Evolutionary conservation across 768 basidiomycete species (phyloP).

Genomic region (Daedaleopsis sinensis): DNA sequence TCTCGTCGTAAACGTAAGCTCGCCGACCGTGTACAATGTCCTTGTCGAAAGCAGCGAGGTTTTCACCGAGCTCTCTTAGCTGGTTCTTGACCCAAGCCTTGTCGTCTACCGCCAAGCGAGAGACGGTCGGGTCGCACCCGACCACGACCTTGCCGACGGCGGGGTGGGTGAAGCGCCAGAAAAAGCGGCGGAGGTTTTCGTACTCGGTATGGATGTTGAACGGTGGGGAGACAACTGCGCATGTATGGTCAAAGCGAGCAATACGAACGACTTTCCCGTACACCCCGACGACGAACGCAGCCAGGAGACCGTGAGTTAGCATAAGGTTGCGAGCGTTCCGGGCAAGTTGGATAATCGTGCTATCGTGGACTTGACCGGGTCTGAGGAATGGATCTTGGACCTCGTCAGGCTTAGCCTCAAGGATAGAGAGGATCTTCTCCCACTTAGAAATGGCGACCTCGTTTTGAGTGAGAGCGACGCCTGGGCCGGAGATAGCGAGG

Average conservation of each 20-base stretch:
- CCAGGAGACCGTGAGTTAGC: slow-evolving; percentile 9
- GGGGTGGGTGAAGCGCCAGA: slow-evolving; percentile 20
- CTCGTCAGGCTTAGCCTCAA: slow-evolving; percentile 8
- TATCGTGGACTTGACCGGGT: neutral
- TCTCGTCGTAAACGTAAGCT: slow-evolving; percentile 3
- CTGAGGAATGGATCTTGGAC: neutral
- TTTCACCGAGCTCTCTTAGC: neutral
- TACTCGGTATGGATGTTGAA: neutral
- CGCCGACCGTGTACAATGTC: slow-evolving; percentile 2
- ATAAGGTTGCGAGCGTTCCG: slow-evolving; percentile 15
- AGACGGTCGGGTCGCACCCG: slow-evolving; percentile 13
- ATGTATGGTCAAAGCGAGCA: slow-evolving; percentile 19
- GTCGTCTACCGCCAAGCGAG: neutral
- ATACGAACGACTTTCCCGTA: slow-evolving; percentile 12
- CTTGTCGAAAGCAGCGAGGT: neutral
- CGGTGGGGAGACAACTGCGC: slow-evolving; percentile 3
- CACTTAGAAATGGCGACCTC: neutral
- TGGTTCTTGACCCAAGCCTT: slow-evolving; percentile 1
- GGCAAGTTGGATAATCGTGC: slow-evolving; percentile 10
- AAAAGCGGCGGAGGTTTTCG: slow-evolving; percentile 6
- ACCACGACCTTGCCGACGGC: neutral
- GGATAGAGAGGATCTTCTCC: slow-evolving; percentile 10
- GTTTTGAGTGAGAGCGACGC: neutral
- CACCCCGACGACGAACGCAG: slow-evolving; percentile 16
- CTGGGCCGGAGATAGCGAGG: slow-evolving; percentile 7